Evolutionary conservation across 371 early-diverging fungal genomes (phyloP).

Genomic region (Mortierella sp.): DNA sequence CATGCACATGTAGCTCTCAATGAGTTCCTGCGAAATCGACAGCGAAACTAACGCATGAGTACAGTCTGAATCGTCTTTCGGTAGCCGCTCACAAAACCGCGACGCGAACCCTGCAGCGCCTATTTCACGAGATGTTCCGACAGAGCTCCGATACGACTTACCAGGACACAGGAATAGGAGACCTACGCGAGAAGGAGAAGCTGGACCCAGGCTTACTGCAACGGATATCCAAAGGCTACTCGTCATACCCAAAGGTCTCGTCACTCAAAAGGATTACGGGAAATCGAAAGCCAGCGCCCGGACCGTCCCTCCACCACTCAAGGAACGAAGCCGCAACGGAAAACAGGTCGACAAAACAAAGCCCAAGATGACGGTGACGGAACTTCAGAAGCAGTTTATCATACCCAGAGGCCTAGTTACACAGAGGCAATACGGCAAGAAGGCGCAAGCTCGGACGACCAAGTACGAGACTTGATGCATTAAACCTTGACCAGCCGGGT

Average conservation of each 20-base stretch:
- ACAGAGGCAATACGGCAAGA: not conserved
- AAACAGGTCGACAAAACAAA: not conserved
- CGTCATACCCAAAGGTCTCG: not conserved
- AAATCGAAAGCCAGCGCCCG: not conserved
- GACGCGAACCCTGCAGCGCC: not conserved
- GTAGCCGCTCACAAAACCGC: not conserved
- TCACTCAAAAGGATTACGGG: not conserved
- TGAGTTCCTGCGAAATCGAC: not conserved
- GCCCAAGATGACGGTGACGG: slow-evolving; percentile 1
- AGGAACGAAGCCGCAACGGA: not conserved
- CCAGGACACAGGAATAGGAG: not conserved
- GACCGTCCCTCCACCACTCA: not conserved
- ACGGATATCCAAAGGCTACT: not conserved
- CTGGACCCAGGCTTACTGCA: not conserved
- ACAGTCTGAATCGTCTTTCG: not conserved
- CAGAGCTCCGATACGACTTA: not conserved
- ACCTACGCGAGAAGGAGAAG: not conserved
- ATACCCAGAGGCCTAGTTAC: not conserved
- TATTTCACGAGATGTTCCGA: not conserved
- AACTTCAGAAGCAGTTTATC: slow-evolving; percentile 2
- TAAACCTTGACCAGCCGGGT: not conserved
- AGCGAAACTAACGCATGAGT: not conserved
- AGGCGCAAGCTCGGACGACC: not conserved
- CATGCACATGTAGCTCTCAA: not conserved
- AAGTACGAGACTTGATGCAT: not conserved